A percentile compares a stretch with the other conserved stretches of the same genome.
Evolutionary conservation across 768 basidiomycete species (phyloP).

Genomic region (Fomitopsis serialis): DNA sequence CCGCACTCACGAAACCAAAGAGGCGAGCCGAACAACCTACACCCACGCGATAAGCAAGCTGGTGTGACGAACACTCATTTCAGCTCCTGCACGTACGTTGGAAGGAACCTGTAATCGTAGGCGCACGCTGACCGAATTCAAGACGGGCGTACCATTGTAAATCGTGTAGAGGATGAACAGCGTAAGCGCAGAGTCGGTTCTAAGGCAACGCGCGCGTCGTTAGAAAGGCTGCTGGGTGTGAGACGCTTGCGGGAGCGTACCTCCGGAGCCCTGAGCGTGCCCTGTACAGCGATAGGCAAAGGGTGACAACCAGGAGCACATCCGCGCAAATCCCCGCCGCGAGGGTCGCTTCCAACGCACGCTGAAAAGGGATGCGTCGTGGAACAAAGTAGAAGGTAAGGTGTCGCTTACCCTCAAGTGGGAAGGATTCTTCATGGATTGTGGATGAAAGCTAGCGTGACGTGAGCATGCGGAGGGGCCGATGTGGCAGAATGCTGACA

Average conservation of each 20-base stretch:
- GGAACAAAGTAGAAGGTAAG: too few species aligned
- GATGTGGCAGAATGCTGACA: too few species aligned
- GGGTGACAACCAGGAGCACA: background rate
- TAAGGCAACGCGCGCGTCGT: background rate
- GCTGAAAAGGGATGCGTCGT: too few species aligned
- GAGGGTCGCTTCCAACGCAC: background rate
- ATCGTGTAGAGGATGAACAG: slow-evolving; percentile 2
- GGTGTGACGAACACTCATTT: background rate
- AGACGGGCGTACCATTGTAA: background rate
- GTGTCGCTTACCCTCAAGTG: too few species aligned
- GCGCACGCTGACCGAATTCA: background rate
- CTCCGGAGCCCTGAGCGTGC: background rate
- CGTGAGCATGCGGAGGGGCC: too few species aligned
- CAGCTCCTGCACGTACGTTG: background rate
- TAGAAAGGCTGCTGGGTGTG: too few species aligned
- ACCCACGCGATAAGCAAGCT: background rate
- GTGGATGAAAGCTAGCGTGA: too few species aligned
- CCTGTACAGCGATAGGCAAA: background rate
- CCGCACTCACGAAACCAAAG: background rate
- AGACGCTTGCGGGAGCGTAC: background rate
- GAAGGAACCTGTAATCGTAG: background rate
- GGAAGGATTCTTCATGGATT: too few species aligned
- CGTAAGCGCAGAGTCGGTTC: slow-evolving; percentile 2
- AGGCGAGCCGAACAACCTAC: background rate
- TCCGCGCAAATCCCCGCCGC: background rate